Base-by-base conservation (phyloP, 2,329 filamentous ascomycete genomes). In the Arthroderma sp. region DNA sequence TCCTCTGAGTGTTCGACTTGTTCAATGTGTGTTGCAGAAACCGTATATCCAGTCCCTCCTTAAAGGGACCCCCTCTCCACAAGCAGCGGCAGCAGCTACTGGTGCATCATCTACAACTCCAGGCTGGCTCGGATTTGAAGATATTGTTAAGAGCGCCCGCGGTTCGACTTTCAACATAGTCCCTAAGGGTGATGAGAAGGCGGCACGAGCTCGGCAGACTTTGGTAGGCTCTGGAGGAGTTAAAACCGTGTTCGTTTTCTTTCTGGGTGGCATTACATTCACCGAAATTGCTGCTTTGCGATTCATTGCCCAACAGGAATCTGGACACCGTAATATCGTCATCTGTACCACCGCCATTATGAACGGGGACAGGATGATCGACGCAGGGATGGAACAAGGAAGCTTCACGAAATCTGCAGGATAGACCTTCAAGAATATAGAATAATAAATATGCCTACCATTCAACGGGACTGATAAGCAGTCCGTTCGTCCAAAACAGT, bases 241-340 rank as follows among this genome's bases (percentile, higher is more conserved):
- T 69, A 95, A 95, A 76, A 91, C 87, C 0, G 86, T 95, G 0
- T 88, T 96, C 67, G 85, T 98, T n/a, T 95, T 97, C 64, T 97
- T 97, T 72, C 76, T 98, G 17, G 93, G 93, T n/a, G 94, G 93
- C 1, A 87, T 98, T 57, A 96, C 90, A 0, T 95, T 94, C 68
- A 91, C 93, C 0, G 93, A 98, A 73, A 91, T 98, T 69, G 90
- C 94, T 41, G 93, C 94, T 19, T 70, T 98, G 68, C 81, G 94
- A 56, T 97, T 95, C 68, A 86, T 98, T 63, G 88, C 87, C 8
- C 84, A 84, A 68, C 85, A 91, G 71, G 85, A 93, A 82, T 81
- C 87, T 77, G 85, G 79, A 54, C 84, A 85, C 64, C 84, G 87
- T 69, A 88, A 88, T 67, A 86, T 98, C 64, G 78, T 98, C 53